phyloP scores from a whole-genome alignment of 2,329 filamentous ascomycete species.

The Dactylellina cionopaga region DNA sequence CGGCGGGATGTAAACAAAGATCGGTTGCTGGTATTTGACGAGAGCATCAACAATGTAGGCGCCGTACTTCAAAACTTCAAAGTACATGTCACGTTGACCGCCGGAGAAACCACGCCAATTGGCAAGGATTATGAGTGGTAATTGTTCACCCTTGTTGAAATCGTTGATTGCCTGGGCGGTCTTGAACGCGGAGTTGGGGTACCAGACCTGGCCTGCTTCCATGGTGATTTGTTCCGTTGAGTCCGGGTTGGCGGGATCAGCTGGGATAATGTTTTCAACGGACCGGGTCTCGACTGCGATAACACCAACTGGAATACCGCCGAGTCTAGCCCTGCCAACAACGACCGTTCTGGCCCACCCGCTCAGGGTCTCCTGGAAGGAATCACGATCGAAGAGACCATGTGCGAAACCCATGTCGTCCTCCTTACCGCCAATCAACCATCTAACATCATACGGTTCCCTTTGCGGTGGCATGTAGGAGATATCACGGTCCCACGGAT shows the following conservation, averaged over 20 bases:
- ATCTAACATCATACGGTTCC: slow-evolving; percentile 90
- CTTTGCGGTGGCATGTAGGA: slow-evolving; percentile 81
- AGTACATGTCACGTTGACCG: slow-evolving; percentile 99
- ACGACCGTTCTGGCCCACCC: slow-evolving; percentile 98
- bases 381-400: slow-evolving; percentile 95
- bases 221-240: slow-evolving; percentile 94
- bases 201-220: slow-evolving; percentile 99
- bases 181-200: slow-evolving; percentile 99
- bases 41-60: slow-evolving; percentile 98
- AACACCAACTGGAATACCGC: slow-evolving; percentile 97
- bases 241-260: slow-evolving; percentile 96
- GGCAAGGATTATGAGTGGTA: slow-evolving; percentile 97
- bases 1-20: slow-evolving; percentile 99
- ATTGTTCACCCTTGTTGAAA: slow-evolving; percentile 98
- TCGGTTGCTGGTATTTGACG: slow-evolving; percentile 97
- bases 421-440: slow-evolving; percentile 88
- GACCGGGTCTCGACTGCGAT: slow-evolving; percentile 96
- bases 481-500: slow-evolving; percentile 93
- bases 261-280: slow-evolving; percentile 95
- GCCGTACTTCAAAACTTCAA: slow-evolving; percentile 99
- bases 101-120: slow-evolving; percentile 99
- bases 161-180: slow-evolving; percentile 98
- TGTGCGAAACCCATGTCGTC: slow-evolving; percentile 85
- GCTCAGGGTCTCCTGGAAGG: slow-evolving; percentile 94
- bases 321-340: slow-evolving; percentile 92